Evolutionary conservation across 805 yeast genomes (phyloP), one percentile per base, ranked within the genome.

Genomic region (Hanseniaspora pseudoguilliermondii): DNA sequence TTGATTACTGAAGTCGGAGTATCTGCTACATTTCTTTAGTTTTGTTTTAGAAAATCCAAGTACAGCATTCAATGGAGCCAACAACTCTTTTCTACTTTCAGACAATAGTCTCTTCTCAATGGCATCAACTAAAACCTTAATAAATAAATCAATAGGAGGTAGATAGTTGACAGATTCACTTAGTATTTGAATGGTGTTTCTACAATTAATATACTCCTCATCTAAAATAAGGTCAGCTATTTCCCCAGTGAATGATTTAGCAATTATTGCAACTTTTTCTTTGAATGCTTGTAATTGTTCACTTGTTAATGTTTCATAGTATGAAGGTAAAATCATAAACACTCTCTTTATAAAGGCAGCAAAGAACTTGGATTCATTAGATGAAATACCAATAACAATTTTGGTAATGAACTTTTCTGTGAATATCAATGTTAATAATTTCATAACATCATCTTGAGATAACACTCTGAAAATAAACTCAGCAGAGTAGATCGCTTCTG

Each of bases 371-470:
- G 84, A 59, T 25, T 79, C 81, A 27, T 79, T 72, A 61, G 80
- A 78, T 61, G 90, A 89, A 13, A 86, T 67, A 3, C 95, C 95
- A 40, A 89, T 66, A 64, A 86, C 85, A 61, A 89, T 95, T 1
- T 95, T 82, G 64, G 90, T 96, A 4, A 74, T 68, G 0, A 36
- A 46, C 10, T 39, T 49, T 23, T 43, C 40, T 0, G 69, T 64
- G 57, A 87, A 75, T 25, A 88, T 68, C 20, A 65, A 66, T 39
- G 79, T 73, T 32, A 79, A 63, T 2, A 78, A 59, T 7, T 59
- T 58, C 25, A 77, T 58, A 3, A 81, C 66, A 46, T 72, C 72
- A 21, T 75, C 74, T 0, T 66, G 59, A 0, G 69, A 64, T 55
- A 82, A 79, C 20, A 81, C 61, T 46, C 73, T 69, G 57, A 79